These are phyloP conservation scores for Drechslerella dactyloides DNA, from an alignment of 2,329 filamentous ascomycete species.

Conservation along the genomic window DNA sequence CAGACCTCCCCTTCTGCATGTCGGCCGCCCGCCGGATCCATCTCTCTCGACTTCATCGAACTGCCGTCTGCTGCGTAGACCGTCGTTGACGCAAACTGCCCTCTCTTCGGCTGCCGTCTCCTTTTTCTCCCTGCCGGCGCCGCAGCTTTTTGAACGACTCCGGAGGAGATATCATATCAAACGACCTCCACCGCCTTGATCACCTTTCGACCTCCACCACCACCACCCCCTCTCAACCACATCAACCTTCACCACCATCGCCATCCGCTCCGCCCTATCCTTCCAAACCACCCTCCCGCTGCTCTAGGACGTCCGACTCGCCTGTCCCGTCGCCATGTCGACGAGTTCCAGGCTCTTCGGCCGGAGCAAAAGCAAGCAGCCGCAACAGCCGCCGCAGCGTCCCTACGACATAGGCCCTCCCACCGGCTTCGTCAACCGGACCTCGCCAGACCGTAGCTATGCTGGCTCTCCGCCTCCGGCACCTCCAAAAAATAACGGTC, in stretches of 20 bases:
- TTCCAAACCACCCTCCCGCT: constrained; percentile 9
- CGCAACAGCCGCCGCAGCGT: constrained; percentile 13
- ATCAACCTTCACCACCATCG: constrained; percentile 10
- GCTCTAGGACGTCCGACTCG: constrained; percentile 16
- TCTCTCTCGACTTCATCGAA: background rate
- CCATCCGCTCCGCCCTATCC: constrained; percentile 1
- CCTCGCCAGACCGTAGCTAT: constrained; percentile 24
- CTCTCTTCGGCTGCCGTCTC: background rate
- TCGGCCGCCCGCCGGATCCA: constrained; percentile 5
- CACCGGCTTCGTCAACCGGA: constrained; percentile 32
- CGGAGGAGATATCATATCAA: background rate
- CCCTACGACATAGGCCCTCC: constrained; percentile 39
- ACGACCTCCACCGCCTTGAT: no score
- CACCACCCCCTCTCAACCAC: constrained; percentile 8
- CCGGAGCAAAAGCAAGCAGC: constrained; percentile 42
- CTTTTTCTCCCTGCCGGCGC: constrained; percentile 5
- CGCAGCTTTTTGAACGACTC: constrained; percentile 13
- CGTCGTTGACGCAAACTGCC: background rate
- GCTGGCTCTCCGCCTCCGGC: constrained; percentile 35
- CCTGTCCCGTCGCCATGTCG: constrained; percentile 25
- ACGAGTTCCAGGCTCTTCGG: constrained; percentile 47
- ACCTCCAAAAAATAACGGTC: constrained; percentile 33
- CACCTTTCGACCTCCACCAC: background rate
- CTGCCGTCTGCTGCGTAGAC: background rate
- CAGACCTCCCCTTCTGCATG: background rate